phyloP scores from a whole-genome alignment of 441 rosid genomes.

The Gossypium trilobum region DNA sequence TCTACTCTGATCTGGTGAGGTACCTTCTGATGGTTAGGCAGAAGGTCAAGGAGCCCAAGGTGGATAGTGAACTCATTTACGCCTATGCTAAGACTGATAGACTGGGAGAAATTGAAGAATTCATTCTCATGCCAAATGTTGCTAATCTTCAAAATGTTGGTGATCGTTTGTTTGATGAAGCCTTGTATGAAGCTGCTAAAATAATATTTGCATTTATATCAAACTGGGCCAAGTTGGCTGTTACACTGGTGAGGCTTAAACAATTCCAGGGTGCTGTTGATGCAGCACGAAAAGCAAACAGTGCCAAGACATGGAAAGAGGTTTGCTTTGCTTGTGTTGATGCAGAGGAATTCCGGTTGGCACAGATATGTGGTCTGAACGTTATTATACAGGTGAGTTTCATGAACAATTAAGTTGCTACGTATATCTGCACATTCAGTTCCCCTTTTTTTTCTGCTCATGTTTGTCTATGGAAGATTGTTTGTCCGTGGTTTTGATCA shows the following conservation, averaged over 20 bases:
- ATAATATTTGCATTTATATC: slow-evolving; percentile 89
- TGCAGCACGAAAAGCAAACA: slow-evolving; percentile 98
- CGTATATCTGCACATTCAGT: background rate
- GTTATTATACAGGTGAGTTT: slow-evolving; percentile 74
- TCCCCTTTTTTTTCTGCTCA: background rate
- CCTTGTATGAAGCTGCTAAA: slow-evolving; percentile 89
- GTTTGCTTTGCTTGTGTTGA: slow-evolving; percentile 99
- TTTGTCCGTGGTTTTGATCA: background rate
- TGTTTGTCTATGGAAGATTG: background rate
- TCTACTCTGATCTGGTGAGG: slow-evolving; percentile 85
- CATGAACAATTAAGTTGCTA: background rate
- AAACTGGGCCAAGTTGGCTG: slow-evolving; percentile 97
- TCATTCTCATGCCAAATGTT: slow-evolving; percentile 96
- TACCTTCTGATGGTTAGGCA: slow-evolving; percentile 97
- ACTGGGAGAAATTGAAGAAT: slow-evolving; percentile 89
- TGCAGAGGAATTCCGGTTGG: slow-evolving; percentile 98
- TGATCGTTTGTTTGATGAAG: slow-evolving; percentile 85
- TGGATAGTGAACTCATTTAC: slow-evolving; percentile 93
- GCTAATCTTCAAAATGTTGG: slow-evolving; percentile 96
- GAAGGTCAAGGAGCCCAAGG: slow-evolving; percentile 94
- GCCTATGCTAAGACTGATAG: slow-evolving; percentile 98
- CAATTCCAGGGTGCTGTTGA: slow-evolving; percentile 99
- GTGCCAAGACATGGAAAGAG: slow-evolving; percentile 99
- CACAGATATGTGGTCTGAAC: slow-evolving; percentile 96
- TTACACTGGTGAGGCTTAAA: slow-evolving; percentile 80